Evolutionary conservation across 495 filamentous ascomycete genomes (phyloP), one percentile per base, ranked within the genome.

Genomic region (Trichoderma orchidacearum): DNA sequence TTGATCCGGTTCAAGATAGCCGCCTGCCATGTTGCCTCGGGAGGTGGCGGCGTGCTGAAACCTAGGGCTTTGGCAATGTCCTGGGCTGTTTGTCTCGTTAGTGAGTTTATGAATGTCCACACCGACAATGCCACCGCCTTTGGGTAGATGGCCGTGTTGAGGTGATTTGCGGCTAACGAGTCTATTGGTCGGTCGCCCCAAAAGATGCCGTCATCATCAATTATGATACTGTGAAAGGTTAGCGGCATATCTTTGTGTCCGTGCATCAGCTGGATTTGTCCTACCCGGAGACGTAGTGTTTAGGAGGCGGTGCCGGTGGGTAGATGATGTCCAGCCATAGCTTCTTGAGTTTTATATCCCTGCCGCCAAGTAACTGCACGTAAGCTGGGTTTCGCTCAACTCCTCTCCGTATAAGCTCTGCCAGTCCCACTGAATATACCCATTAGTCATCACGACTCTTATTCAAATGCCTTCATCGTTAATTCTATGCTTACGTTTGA

Each of bases 401-500:
- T 1, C 56, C 51, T 34, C 50, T 51, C 1, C 65, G 56, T 13
- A 64, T 66, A 17, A 64, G 13, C 5, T 65, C 55, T 6, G 64
- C 69, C 12, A 71, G 56, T 6, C 61, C 52, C 3, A 6, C 72
- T 74, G 36, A 4, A 12, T 0, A n/a, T 30, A 12, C 13, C 13
- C 15, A 54, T 66, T 29, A 65, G 56, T 48, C 28, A 23, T 12
- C 5, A 23, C 28, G 53, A 17, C 28, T 54, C 27, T 34, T 13
- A 7, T 13, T 6, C 34, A 21, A 9, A 1, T 28, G 28, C 5
- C 5, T 15, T 17, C 17, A 55, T 9, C 5, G 27, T n/a, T 28
- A 6, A 3, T n/a, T 5, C n/a, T 13, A 23, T 4, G 53, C 74
- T 55, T 66, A 86, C 84, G 59, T 66, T 71, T 71, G 18, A 88